Evolutionary conservation across 345 rosid species (phyloP).

Genomic region (Citrus hindsii): DNA sequence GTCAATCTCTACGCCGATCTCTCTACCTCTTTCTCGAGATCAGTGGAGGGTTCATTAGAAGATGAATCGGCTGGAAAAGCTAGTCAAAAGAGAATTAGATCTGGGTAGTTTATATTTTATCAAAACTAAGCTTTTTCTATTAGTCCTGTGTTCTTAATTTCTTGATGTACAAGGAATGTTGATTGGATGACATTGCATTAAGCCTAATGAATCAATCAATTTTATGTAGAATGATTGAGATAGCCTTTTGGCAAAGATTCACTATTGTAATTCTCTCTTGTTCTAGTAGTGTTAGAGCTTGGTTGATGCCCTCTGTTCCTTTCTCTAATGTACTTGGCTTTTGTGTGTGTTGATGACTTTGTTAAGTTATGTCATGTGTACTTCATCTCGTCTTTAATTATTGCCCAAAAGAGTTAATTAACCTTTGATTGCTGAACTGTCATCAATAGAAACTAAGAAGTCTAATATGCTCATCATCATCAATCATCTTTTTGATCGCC

Average conservation of each 20-base stretch:
- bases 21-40: slow-evolving; percentile 58
- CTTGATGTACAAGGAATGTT: slow-evolving; percentile 18
- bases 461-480: slow-evolving; percentile 14
- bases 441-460: slow-evolving; percentile 16
- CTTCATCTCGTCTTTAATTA: slow-evolving; percentile 20
- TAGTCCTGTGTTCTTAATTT: slow-evolving; percentile 26
- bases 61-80: slow-evolving; percentile 67
- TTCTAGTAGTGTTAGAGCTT: neutral
- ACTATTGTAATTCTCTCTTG: slow-evolving; percentile 12
- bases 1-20: slow-evolving; percentile 85
- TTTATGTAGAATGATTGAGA: slow-evolving; percentile 15
- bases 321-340: neutral
- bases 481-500: neutral
- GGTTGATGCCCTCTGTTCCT: neutral
- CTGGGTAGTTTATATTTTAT: slow-evolving; percentile 38
- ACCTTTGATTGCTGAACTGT: slow-evolving; percentile 15
- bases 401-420: slow-evolving; percentile 21
- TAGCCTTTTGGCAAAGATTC: slow-evolving; percentile 17
- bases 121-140: slow-evolving; percentile 5
- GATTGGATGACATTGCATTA: neutral
- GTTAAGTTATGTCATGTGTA: slow-evolving; percentile 20
- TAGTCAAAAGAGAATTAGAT: slow-evolving; percentile 79
- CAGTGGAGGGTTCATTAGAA: slow-evolving; percentile 71
- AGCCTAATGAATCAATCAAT: slow-evolving; percentile 1
- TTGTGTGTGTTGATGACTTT: neutral